Evolutionary conservation across 371 early-diverging fungal species (phyloP), one percentile per base, ranked within the genome.

Genomic region (Mortierella sp.): DNA sequence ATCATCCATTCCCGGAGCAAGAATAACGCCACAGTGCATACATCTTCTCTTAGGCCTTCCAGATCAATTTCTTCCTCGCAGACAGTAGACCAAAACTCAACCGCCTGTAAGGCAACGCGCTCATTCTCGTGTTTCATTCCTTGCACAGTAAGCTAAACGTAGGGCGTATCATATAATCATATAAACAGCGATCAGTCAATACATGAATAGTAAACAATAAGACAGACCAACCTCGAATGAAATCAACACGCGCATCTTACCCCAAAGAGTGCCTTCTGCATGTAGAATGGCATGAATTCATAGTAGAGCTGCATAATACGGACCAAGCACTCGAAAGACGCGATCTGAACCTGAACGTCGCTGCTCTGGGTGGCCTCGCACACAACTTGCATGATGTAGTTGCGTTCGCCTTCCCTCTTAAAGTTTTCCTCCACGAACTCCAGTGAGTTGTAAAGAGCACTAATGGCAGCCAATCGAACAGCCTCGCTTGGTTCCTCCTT

Each of bases 31-130:
- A 47, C n/a, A 24, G 47, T 49, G 41, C 71, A 18, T 67, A 79
- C 85, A 38, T 91, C 88, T 3, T 73, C 72, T 41, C 79, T 82
- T 19, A 89, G 86, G 12, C 82, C 70, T 34, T 83, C 83, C 12
- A 93, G 72, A 49, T 91, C 91, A 51, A 92, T 87, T 81, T 98
- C 99, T 63, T 91, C 93, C 67, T 98, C 99, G 78, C 96, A 96
- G 19, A 98, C 93, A 21, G 98, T 96, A 18, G 97, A 95, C 99
- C 99, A 98, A 79, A 98, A 98, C 84, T 98, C 99, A 58, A 98
- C 91, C 45, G 98, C 97, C 80, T 98, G 98, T 59, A 96, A 81
- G 6, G 93, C 96, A 42, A 98, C 94, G 21, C 89, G 89, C 45
- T 93, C 92, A 53, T 93, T 90, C 55, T 89, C 89, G 60, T 84